phyloP scores from a whole-genome alignment of 495 filamentous ascomycete species.

The Lindgomyces ingoldianus region DNA sequence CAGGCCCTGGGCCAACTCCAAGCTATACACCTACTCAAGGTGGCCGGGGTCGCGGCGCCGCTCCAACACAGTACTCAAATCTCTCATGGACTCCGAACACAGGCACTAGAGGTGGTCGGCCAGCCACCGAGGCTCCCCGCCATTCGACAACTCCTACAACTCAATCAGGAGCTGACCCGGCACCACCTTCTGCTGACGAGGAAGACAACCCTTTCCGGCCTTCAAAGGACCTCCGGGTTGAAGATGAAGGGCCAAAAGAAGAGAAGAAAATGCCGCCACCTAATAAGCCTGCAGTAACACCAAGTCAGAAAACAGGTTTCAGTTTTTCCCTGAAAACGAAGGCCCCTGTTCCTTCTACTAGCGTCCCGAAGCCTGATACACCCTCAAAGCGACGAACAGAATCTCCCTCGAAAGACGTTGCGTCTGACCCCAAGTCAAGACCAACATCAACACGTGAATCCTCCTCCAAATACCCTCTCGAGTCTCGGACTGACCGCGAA shows the following conservation, averaged over 20 bases:
- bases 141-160: constrained; percentile 36
- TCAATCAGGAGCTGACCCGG: constrained; percentile 36
- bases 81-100: constrained; percentile 60
- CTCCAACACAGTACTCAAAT: constrained; percentile 58
- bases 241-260: constrained; percentile 56
- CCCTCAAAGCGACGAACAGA: neutral
- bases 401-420: constrained; percentile 11
- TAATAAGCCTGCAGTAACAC: constrained; percentile 49
- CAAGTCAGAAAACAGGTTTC: constrained; percentile 64
- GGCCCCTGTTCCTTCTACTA: constrained; percentile 52
- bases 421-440: constrained; percentile 20
- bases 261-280: constrained; percentile 56
- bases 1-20: constrained; percentile 44
- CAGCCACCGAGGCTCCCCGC: constrained; percentile 34
- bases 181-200: constrained; percentile 48
- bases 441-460: constrained; percentile 31
- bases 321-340: constrained; percentile 88
- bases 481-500: constrained; percentile 34
- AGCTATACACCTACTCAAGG: constrained; percentile 12
- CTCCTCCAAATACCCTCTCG: constrained; percentile 22
- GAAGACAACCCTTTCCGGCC: constrained; percentile 63
- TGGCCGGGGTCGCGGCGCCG: constrained; percentile 44
- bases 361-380: constrained; percentile 61
- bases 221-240: constrained; percentile 63
- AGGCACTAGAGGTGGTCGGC: constrained; percentile 49